Base-by-base conservation (phyloP, 805 yeast species). In the Kuraishia cidri region DNA sequence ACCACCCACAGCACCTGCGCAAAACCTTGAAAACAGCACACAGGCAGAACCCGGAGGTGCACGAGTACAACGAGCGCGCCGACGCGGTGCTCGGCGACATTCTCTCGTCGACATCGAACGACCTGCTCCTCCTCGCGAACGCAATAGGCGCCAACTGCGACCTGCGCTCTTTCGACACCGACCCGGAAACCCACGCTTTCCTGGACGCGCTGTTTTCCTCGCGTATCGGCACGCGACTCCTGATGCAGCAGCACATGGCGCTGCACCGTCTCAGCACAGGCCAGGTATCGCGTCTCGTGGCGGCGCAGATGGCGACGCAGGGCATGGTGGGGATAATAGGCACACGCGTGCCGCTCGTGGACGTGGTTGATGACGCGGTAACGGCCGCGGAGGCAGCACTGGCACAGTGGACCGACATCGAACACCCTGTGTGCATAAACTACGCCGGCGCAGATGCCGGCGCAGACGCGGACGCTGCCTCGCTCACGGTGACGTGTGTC, bases 401-500 rank as follows among this genome's bases (percentile, higher is more conserved):
- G 9, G 23, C 23, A 10, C 23, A 20, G 23, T 20, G 23, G 23
- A 7, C 23, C 9, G n/a, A n/a, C n/a, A n/a, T n/a, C n/a, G n/a
- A n/a, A n/a, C n/a, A n/a, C n/a, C n/a, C n/a, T n/a, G n/a, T n/a
- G n/a, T n/a, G n/a, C n/a, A n/a, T n/a, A n/a, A n/a, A n/a, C n/a
- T n/a, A n/a, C n/a, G 23, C 23, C 23, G 23, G 23, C 23, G 10
- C 23, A 10, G 23, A 10, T 10, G 23, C 7, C 23, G 10, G 23
- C 23, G 23, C 23, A 10, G 23, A 7, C 9, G 9, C 23, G 12
- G 30, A 27, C 11, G 25, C 26, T 11, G 9, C 29, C 4, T 29
- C 29, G 9, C 18, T 36, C 9, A 16, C 27, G n/a, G 35, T 48
- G 2, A 29, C 32, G 12, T 51, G 58, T 36, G 37, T 53, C 13